These are phyloP conservation scores for Xylaria palmicola DNA, from an alignment of 495 filamentous ascomycete genomes.

Conservation along the genomic window DNA sequence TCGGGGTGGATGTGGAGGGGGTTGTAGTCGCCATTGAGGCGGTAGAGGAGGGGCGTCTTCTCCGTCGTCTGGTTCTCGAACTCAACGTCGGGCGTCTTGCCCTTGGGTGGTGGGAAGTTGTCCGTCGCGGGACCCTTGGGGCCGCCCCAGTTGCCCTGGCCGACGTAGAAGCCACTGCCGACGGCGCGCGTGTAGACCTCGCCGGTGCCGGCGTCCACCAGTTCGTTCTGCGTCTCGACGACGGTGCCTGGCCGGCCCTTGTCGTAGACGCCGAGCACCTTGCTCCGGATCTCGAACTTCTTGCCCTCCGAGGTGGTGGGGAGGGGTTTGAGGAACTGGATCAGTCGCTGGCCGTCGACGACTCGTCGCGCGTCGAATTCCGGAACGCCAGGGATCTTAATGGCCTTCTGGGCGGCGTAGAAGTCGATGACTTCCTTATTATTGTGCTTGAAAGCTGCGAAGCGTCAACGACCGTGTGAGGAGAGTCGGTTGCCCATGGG, in stretches of 20 bases:
- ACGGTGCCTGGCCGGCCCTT: conserved; percentile 85
- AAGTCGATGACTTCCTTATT: conserved; percentile 81
- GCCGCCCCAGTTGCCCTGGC: conserved; percentile 84
- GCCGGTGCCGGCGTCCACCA: conserved; percentile 67
- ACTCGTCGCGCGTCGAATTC: conserved; percentile 70
- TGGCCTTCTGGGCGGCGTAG: conserved; percentile 62
- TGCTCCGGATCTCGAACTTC: conserved; percentile 73
- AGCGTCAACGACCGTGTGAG: not conserved
- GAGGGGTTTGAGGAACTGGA: conserved; percentile 75
- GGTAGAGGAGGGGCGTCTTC: conserved; percentile 74
- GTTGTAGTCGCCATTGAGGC: conserved; percentile 90
- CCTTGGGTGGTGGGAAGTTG: conserved; percentile 72
- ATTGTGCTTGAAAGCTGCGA: conserved; percentile 74
- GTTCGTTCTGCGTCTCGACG: conserved; percentile 73
- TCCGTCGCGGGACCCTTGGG: conserved; percentile 80
- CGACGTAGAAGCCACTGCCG: conserved; percentile 74
- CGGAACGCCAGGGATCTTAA: conserved; percentile 72
- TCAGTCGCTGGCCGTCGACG: conserved; percentile 82
- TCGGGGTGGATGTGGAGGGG: conserved; percentile 83
- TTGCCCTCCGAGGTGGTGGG: conserved; percentile 69
- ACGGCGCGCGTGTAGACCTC: conserved; percentile 71
- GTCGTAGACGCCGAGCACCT: conserved; percentile 85
- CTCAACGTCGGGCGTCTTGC: conserved; percentile 70
- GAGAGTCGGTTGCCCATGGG: not conserved
- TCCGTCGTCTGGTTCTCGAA: conserved; percentile 64